These are phyloP conservation scores for Leccinum fuscescens DNA, from an alignment of 1,284 basidiomycete species.

Conservation along the genomic window DNA sequence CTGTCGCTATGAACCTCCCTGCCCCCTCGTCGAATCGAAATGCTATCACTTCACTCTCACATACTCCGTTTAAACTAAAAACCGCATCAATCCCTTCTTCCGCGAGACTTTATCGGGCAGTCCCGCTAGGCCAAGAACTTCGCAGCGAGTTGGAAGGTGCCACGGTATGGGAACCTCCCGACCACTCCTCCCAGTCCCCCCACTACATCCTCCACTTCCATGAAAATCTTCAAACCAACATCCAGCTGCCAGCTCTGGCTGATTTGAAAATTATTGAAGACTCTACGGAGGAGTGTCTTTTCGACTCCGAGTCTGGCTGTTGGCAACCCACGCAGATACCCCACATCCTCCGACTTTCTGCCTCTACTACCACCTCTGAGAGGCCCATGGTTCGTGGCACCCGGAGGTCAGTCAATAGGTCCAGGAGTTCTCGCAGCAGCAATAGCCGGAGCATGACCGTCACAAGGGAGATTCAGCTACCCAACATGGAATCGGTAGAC, in stretches of 20 bases:
- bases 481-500: neutral
- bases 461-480: neutral
- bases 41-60: neutral
- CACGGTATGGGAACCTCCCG: neutral
- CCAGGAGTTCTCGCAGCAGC: neutral
- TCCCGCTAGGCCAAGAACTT: neutral
- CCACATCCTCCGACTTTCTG: neutral
- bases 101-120: neutral
- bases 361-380: no score
- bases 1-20: neutral
- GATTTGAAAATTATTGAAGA: neutral
- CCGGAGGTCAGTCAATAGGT: neutral
- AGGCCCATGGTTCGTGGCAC: neutral
- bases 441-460: neutral
- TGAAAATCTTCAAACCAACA: neutral
- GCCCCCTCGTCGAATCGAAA: neutral
- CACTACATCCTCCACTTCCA: neutral
- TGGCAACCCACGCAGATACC: neutral
- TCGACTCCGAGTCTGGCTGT: neutral
- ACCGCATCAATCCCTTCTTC: neutral
- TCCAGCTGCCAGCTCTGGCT: neutral
- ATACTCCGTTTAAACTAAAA: neutral
- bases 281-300: neutral
- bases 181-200: neutral
- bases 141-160: neutral